Evolutionary conservation across 805 yeast genomes (phyloP), one percentile per base, ranked within the genome.

Genomic region (Candida takata): DNA sequence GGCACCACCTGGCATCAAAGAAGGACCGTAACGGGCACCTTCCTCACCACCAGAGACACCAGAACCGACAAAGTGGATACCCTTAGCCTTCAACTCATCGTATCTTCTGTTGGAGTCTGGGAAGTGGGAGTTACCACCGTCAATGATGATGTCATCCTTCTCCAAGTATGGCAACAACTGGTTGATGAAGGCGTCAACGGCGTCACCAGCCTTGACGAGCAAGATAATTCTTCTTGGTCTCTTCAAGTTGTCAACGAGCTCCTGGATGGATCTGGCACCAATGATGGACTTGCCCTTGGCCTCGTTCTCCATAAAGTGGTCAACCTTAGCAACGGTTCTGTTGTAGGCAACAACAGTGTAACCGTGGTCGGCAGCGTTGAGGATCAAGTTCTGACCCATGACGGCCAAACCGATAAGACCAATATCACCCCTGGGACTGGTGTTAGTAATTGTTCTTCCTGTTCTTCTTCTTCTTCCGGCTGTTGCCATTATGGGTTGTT

Each of bases 41-140:
- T 90, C 98, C 71, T 90, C 98, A 74, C 98, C 98, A 69, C 98
- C 98, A 53, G 97, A 90, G 48, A 92, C 97, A 83, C 98, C 98
- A 45, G 96, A 88, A 58, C 98, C 98, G 47, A 90, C 97, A 53
- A 86, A 92, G 49, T 77, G 69, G 59, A 88, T 79, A 29, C 95
- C 97, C 74, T 90, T 79, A 39, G 66, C 70, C 64, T 82, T 78
- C 63, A 90, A 77, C 62, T 87, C 95, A 41, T 74, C 90, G 73
- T 68, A 86, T 69, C 98, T 85, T 72, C 97, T 87, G 83, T 88
- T 88, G 43, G 96, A 65, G 70, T 90, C 98, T 65, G 96, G 96
- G 92, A 81, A 90, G 69, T 90, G 96, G 31, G 97, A 92, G 86
- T 90, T 90, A 74, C 98, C 98, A 72, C 98, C 98, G 60, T 90